Percentiles rank a stretch among this genome's conserved stretches.
These are phyloP conservation scores for Glebionis coronaria DNA, from an alignment of 129 eudicot species.

Conservation along the genomic window DNA sequence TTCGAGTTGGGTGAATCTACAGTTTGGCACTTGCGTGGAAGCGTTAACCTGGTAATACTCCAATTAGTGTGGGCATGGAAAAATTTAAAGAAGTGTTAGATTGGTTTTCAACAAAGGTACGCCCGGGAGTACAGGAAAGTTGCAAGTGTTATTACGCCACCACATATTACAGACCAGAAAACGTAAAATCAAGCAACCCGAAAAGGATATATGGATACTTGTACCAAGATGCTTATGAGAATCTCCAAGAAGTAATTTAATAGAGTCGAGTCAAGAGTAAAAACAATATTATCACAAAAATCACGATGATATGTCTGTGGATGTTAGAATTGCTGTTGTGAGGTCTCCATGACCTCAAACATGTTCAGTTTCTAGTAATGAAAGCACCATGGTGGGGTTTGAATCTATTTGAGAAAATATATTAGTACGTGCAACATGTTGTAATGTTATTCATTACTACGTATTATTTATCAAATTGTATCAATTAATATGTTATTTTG, in stretches of 20 bases:
- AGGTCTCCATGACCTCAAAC: slow-evolving; percentile 63
- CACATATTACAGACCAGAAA: slow-evolving; percentile 69
- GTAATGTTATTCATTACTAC: too few species aligned
- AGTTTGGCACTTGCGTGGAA: slow-evolving; percentile 1
- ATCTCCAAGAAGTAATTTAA: slow-evolving; percentile 43
- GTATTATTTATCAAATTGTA: too few species aligned
- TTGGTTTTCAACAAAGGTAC: slow-evolving; percentile 94
- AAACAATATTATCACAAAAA: slow-evolving; percentile 45
- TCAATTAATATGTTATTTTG: too few species aligned
- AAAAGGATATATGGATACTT: slow-evolving; percentile 43
- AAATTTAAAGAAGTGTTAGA: slow-evolving; percentile 61
- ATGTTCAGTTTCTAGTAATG: slow-evolving; percentile 58
- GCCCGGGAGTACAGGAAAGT: slow-evolving; percentile 62
- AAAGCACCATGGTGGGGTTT: slow-evolving; percentile 52
- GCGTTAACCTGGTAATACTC: slow-evolving; percentile 26
- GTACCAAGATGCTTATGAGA: slow-evolving; percentile 50
- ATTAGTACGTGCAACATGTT: too few species aligned
- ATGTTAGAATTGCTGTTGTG: slow-evolving; percentile 75
- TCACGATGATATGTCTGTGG: slow-evolving; percentile 55
- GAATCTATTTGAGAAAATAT: not conserved
- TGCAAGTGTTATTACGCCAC: slow-evolving; percentile 78
- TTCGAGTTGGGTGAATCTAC: slow-evolving; percentile 59
- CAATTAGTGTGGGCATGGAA: slow-evolving; percentile 32
- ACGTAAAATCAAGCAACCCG: slow-evolving; percentile 49
- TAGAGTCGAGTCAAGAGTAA: slow-evolving; percentile 41